A percentile compares a stretch with the other conserved stretches of the same genome.
Conservation (phyloP, 768 basidiomycete species). For the Termitomyces sp. region DNA sequence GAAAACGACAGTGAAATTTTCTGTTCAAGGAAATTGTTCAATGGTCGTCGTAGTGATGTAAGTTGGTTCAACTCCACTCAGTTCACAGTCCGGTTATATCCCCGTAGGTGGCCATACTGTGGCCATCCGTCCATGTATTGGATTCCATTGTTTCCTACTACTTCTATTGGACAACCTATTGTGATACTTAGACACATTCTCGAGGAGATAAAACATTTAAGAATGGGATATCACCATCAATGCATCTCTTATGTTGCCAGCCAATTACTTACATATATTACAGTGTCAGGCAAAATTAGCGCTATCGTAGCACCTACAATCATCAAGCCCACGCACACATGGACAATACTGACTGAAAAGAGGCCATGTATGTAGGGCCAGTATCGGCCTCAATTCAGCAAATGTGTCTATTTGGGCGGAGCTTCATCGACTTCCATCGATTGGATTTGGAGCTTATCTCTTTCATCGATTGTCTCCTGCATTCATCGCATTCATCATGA, state of each 20-base stretch:
- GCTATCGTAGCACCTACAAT: not conserved
- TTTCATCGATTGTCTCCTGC: slow-evolving; percentile 3
- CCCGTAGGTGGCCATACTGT: not conserved
- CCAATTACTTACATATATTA: not conserved
- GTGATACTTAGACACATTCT: not conserved
- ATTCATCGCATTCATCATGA: slow-evolving; percentile 37
- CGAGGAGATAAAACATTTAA: not conserved
- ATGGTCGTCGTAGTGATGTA: slow-evolving; percentile 1
- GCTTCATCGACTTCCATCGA: slow-evolving; percentile 9
- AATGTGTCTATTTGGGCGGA: slow-evolving; percentile 13
- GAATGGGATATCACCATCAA: too few relatives aligned
- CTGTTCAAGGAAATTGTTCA: not conserved
- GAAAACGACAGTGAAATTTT: slow-evolving; percentile 26
- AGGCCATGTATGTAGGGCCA: not conserved
- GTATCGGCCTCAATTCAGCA: not conserved
- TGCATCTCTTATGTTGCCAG: too few relatives aligned
- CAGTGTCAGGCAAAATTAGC: not conserved
- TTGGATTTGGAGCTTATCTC: slow-evolving; percentile 2
- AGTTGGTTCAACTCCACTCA: slow-evolving; percentile 1
- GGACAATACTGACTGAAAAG: not conserved
- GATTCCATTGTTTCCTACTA: not conserved
- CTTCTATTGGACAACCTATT: not conserved
- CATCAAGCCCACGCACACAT: not conserved
- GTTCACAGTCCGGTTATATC: slow-evolving; percentile 5
- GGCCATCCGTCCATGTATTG: not conserved